A percentile compares a stretch with the other conserved stretches of the same genome.
Evolutionary conservation across 2,329 filamentous ascomycete genomes (phyloP).

Genomic region (Botryosphaeria dothidea): DNA sequence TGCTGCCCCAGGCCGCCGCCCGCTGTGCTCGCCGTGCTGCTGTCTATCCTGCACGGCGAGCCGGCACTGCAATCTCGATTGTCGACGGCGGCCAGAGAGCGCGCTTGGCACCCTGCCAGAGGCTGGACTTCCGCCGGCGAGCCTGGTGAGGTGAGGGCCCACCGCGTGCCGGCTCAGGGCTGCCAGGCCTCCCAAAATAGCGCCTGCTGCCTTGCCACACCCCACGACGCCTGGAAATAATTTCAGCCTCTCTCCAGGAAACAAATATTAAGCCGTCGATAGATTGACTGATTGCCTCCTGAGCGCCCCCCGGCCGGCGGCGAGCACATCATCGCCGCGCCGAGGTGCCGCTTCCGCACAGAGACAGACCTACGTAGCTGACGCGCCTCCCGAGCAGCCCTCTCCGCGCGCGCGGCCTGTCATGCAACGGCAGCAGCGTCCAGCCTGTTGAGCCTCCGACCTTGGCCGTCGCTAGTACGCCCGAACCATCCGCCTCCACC

Average conservation of each 20-base stretch:
- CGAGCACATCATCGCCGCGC: not conserved
- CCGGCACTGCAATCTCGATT: conserved; percentile 15
- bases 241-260: not conserved
- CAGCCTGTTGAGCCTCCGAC: conserved; percentile 13
- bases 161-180: not conserved
- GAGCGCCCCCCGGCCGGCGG: not conserved
- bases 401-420: not conserved
- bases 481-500: not conserved
- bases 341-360: not conserved
- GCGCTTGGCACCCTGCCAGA: not conserved
- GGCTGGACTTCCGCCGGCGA: not conserved
- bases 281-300: not conserved
- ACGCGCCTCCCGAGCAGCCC: conserved; percentile 4
- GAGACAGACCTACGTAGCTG: not conserved
- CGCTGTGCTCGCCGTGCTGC: not conserved
- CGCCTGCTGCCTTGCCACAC: conserved; percentile 3
- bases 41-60: conserved; percentile 1
- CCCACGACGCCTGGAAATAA: conserved; percentile 1
- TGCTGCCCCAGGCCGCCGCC: conserved; percentile 4
- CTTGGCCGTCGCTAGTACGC: conserved; percentile 7
- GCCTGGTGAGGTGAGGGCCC: not conserved
- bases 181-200: conserved; percentile 16
- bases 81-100: not conserved
- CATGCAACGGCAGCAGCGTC: conserved; percentile 12
- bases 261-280: not conserved